Percentiles rank a stretch among this genome's conserved stretches.
Conservation (phyloP, 2,329 filamentous ascomycete genomes). For the Fusarium cicatricum region DNA sequence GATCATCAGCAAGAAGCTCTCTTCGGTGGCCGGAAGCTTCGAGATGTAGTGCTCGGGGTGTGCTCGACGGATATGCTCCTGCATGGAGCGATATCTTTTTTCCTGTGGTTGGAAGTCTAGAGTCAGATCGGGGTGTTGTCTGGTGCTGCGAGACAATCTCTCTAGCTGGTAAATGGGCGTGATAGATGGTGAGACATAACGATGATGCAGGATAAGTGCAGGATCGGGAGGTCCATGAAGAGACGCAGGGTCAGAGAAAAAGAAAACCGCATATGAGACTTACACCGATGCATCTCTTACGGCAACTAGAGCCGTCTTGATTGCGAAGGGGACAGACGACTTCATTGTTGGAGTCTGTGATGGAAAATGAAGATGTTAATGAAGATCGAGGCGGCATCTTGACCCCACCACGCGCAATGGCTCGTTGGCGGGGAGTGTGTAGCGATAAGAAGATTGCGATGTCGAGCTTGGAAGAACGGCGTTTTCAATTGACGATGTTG, state of each 20-base stretch:
- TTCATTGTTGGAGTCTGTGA: conserved; percentile 92
- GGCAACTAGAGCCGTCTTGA: conserved; percentile 95
- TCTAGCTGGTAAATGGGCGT: conserved; percentile 21
- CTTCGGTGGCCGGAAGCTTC: conserved; percentile 96
- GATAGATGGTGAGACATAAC: conserved; percentile 40
- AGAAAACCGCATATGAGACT: conserved; percentile 58
- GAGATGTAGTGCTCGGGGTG: conserved; percentile 98
- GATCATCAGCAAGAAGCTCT: conserved; percentile 97
- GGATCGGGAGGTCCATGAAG: conserved; percentile 15
- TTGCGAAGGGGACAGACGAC: conserved; percentile 96
- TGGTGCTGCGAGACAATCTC: conserved; percentile 21
- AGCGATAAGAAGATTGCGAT: conserved; percentile 29
- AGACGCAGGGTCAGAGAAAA: conserved; percentile 13
- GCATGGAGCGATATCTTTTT: conserved; percentile 97
- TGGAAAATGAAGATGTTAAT: conserved; percentile 88
- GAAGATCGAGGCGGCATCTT: conserved; percentile 90
- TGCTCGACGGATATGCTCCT: conserved; percentile 97
- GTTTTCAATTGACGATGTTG: conserved; percentile 45
- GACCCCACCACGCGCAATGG: conserved; percentile 63
- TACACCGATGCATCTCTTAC: conserved; percentile 97
- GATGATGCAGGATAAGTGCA: conserved; percentile 29
- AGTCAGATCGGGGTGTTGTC: conserved; percentile 36
- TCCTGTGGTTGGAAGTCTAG: conserved; percentile 64
- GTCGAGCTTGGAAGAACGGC: conserved; percentile 21
- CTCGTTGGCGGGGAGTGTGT: conserved; percentile 37